Conservation (phyloP, 108 stramenopile genomes). For the Skeletonema menzelii region DNA sequence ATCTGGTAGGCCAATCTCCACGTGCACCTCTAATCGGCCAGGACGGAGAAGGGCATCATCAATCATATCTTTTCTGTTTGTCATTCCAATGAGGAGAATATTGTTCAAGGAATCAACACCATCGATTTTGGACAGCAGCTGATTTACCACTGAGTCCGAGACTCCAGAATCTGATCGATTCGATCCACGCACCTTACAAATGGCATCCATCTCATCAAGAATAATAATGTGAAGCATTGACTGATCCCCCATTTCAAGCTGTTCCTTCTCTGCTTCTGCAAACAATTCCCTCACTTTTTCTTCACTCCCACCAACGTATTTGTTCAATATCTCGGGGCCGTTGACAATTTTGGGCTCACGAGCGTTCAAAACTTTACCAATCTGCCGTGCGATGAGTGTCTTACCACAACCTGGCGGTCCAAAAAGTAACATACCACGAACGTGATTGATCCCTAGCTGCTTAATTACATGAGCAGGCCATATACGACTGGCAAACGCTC, state of each 20-base stretch:
- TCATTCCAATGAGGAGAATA: conserved; percentile 99
- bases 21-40: conserved; percentile 97
- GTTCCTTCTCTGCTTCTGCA: conserved; percentile 92
- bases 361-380: conserved; percentile 97
- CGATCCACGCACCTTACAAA: conserved; percentile 94
- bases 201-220: conserved; percentile 99
- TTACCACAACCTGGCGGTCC: conserved; percentile 94
- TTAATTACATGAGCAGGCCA: conserved; percentile 94
- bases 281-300: conserved; percentile 97
- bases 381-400: conserved; percentile 97
- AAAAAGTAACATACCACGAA: conserved; percentile 96
- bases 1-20: conserved; percentile 98
- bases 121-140: conserved; percentile 98
- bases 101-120: conserved; percentile 99
- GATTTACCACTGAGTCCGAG: conserved; percentile 98
- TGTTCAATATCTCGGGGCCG: conserved; percentile 98
- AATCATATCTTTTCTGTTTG: conserved; percentile 99
- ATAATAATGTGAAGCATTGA: conserved; percentile 98
- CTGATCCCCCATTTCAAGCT: conserved; percentile 91
- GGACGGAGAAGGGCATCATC: conserved; percentile 98
- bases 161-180: conserved; percentile 94
- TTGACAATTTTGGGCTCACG: conserved; percentile 99
- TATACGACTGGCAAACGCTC: conserved; percentile 97
- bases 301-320: conserved; percentile 96
- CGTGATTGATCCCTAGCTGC: conserved; percentile 98